Percentiles rank a stretch among this genome's conserved stretches.
Conservation (phyloP, 441 rosid genomes). For the Jatropha multifida region DNA sequence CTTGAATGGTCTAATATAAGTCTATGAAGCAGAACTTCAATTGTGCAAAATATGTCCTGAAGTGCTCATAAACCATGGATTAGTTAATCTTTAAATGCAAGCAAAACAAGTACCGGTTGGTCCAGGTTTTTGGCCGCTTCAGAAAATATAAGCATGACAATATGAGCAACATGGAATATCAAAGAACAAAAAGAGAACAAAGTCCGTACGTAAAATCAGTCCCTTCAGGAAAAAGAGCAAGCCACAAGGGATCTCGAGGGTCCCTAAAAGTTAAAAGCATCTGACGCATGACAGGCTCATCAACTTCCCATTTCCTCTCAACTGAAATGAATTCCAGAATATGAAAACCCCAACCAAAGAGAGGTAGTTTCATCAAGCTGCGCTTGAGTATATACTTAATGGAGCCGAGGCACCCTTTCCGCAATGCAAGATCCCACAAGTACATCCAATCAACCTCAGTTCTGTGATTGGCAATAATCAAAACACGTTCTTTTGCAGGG, state of each 20-base stretch:
- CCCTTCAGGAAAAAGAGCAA: constrained; percentile 97
- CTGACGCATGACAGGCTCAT: constrained; percentile 59
- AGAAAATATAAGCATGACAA: neutral
- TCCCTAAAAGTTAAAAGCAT: constrained; percentile 71
- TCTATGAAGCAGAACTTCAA: neutral
- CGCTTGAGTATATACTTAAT: constrained; percentile 91
- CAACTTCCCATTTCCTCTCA: constrained; percentile 93
- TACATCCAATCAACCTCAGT: constrained; percentile 99
- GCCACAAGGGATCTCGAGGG: constrained; percentile 94
- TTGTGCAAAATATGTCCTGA: neutral
- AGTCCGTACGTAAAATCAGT: constrained; percentile 85
- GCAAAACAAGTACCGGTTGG: neutral
- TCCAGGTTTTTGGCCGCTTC: neutral
- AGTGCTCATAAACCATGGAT: neutral
- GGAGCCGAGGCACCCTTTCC: constrained; percentile 75
- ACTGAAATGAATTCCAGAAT: constrained; percentile 90
- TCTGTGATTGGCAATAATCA: constrained; percentile 86
- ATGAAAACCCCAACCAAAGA: constrained; percentile 98
- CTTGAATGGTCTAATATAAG: neutral
- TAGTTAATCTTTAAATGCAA: neutral
- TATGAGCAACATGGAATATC: constrained; percentile 8
- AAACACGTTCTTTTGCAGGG: constrained; percentile 62
- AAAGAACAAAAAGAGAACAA: constrained; percentile 20
- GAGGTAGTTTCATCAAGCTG: constrained; percentile 88
- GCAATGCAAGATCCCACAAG: constrained; percentile 88